A percentile compares a stretch with the other conserved stretches of the same genome.
phyloP scores from a whole-genome alignment of 306 rosid genomes.

The Alnus glutinosa region DNA sequence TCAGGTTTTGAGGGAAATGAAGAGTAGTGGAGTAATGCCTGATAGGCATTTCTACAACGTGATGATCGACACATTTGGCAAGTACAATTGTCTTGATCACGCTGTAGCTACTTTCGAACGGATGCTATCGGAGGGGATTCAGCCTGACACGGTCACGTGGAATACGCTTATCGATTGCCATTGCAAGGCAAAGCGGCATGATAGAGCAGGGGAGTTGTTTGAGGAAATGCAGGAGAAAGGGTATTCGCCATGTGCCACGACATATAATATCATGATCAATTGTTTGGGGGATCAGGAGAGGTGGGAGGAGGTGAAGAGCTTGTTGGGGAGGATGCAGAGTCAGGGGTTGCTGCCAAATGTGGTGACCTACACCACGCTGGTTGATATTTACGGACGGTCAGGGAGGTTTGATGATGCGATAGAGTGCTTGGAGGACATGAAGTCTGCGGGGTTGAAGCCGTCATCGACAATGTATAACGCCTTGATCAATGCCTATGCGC shows the following conservation, averaged over 20 bases:
- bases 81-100: slow-evolving; percentile 79
- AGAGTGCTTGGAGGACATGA: slow-evolving; percentile 80
- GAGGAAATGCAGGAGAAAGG: slow-evolving; percentile 81
- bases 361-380: slow-evolving; percentile 79
- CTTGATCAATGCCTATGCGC: slow-evolving; percentile 88
- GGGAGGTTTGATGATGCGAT: slow-evolving; percentile 82
- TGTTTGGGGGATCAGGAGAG: slow-evolving; percentile 77
- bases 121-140: slow-evolving; percentile 75
- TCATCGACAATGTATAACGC: slow-evolving; percentile 90
- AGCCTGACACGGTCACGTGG: slow-evolving; percentile 83
- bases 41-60: slow-evolving; percentile 92
- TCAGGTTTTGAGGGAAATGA: slow-evolving; percentile 90
- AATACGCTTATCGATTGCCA: slow-evolving; percentile 81
- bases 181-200: slow-evolving; percentile 64
- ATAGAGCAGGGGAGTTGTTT: slow-evolving; percentile 72
- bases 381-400: slow-evolving; percentile 77
- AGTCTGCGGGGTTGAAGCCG: slow-evolving; percentile 77
- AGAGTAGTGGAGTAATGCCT: slow-evolving; percentile 65
- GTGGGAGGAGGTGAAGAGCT: slow-evolving; percentile 69
- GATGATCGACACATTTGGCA: slow-evolving; percentile 91
- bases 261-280: slow-evolving; percentile 82
- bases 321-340: slow-evolving; percentile 75
- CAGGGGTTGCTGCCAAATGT: slow-evolving; percentile 84
- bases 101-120: slow-evolving; percentile 73
- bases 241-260: slow-evolving; percentile 60